Evolutionary conservation across 2,329 filamentous ascomycete genomes (phyloP).

Genomic region (Shiraia bambusicola): DNA sequence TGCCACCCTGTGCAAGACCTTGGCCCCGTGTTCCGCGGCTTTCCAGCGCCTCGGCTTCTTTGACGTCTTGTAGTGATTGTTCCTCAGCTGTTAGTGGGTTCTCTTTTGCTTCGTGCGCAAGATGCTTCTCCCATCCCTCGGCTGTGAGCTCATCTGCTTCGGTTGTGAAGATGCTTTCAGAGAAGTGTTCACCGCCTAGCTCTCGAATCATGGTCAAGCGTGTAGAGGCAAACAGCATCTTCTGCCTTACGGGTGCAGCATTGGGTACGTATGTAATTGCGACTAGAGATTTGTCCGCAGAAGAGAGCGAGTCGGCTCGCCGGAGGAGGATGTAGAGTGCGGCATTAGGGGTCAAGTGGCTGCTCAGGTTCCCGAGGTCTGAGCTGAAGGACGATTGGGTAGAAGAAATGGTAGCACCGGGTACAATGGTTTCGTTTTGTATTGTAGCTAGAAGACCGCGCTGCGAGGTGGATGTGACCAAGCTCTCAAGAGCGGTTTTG

Average conservation of each 20-base stretch:
- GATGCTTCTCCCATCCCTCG: constrained; percentile 71
- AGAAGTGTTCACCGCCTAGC: constrained; percentile 75
- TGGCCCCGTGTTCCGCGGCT: constrained; percentile 65
- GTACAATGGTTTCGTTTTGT: constrained; percentile 64
- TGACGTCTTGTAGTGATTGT: constrained; percentile 68
- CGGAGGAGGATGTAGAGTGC: constrained; percentile 76
- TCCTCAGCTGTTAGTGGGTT: constrained; percentile 81
- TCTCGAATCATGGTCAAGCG: constrained; percentile 74
- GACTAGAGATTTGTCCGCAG: constrained; percentile 50
- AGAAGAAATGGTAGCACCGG: constrained; percentile 57
- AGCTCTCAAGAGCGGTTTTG: constrained; percentile 67
- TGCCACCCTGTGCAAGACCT: constrained; percentile 34
- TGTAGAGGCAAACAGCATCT: constrained; percentile 83
- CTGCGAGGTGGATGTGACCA: constrained; percentile 62
- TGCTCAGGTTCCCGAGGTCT: constrained; percentile 64
- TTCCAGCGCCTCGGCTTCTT: constrained; percentile 73
- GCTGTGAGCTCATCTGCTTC: constrained; percentile 67
- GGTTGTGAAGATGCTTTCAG: constrained; percentile 74
- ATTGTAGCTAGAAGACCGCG: constrained; percentile 75
- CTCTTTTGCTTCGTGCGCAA: constrained; percentile 61
- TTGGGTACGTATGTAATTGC: constrained; percentile 80
- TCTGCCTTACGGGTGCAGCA: constrained; percentile 74
- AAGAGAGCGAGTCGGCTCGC: constrained; percentile 57
- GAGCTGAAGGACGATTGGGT: constrained; percentile 58
- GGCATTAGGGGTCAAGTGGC: constrained; percentile 65